These are phyloP conservation scores for Botrytis hyacinthi DNA, from an alignment of 2,329 filamentous ascomycete genomes.

Conservation along the genomic window DNA sequence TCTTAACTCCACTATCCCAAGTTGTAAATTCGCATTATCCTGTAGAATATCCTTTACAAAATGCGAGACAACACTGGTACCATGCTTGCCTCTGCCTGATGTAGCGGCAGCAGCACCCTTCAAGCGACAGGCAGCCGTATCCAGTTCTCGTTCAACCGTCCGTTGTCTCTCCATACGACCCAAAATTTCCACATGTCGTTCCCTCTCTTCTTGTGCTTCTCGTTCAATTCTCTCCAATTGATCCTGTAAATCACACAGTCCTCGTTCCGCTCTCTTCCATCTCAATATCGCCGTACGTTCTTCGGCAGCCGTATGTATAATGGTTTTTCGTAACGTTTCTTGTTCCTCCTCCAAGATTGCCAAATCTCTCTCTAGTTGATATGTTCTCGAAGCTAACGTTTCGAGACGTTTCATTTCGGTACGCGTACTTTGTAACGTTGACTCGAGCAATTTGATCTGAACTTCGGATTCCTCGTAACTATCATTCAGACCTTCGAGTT, in stretches of 20 bases:
- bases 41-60: conserved; percentile 95
- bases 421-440: conserved; percentile 73
- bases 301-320: conserved; percentile 68
- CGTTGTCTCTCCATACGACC: conserved; percentile 80
- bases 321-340: conserved; percentile 63
- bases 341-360: conserved; percentile 80
- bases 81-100: conserved; percentile 54
- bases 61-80: conserved; percentile 78
- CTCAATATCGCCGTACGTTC: conserved; percentile 75
- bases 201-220: conserved; percentile 75
- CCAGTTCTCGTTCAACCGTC: conserved; percentile 77
- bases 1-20: conserved; percentile 85
- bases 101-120: conserved; percentile 71
- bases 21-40: conserved; percentile 91
- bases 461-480: conserved; percentile 77
- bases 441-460: conserved; percentile 73
- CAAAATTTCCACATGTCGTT: conserved; percentile 78
- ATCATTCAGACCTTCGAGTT: conserved; percentile 80
- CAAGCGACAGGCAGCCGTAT: conserved; percentile 73
- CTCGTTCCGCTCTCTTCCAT: conserved; percentile 82
- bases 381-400: conserved; percentile 68
- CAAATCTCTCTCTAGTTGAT: conserved; percentile 78
- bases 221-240: conserved; percentile 86
- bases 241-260: conserved; percentile 74
- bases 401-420: conserved; percentile 74